phyloP scores from a whole-genome alignment of 805 yeast species.

The Starmerella floricola region DNA sequence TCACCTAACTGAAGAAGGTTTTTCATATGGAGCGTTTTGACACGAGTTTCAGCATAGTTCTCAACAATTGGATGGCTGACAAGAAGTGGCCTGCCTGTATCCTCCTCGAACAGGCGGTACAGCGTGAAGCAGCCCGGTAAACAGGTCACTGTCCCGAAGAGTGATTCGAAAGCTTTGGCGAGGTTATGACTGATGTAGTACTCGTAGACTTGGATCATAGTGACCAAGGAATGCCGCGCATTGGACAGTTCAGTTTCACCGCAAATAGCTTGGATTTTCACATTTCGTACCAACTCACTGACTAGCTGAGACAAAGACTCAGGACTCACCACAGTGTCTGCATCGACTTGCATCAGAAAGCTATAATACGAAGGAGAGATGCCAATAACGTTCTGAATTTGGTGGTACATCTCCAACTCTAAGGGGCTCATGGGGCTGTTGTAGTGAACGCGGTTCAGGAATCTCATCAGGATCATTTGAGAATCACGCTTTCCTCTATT shows the following conservation, averaged over 20 bases:
- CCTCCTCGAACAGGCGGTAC: constrained; percentile 44
- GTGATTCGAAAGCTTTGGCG: constrained; percentile 50
- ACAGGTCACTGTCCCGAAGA: constrained; percentile 54
- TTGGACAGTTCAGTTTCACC: constrained; percentile 51
- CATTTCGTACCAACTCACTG: constrained; percentile 45
- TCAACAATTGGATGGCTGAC: constrained; percentile 50
- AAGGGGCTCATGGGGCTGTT: constrained; percentile 49
- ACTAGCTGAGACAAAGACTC: constrained; percentile 45
- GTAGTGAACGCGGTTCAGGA: constrained; percentile 48
- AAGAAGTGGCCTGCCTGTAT: constrained; percentile 46
- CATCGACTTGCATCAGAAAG: constrained; percentile 46
- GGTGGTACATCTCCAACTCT: constrained; percentile 43
- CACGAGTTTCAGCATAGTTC: constrained; percentile 43
- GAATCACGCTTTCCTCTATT: constrained; percentile 58
- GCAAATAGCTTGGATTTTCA: constrained; percentile 46
- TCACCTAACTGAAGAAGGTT: constrained; percentile 51
- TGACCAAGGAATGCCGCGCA: constrained; percentile 41
- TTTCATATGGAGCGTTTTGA: constrained; percentile 48
- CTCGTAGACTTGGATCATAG: constrained; percentile 52
- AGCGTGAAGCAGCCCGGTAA: constrained; percentile 54
- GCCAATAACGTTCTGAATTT: constrained; percentile 46
- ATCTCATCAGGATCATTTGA: constrained; percentile 48
- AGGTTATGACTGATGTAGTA: constrained; percentile 53
- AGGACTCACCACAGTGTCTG: constrained; percentile 48
- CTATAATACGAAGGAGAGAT: constrained; percentile 47